Evolutionary conservation across 805 yeast genomes (phyloP).

Genomic region (Saccharomycopsis capsularis): DNA sequence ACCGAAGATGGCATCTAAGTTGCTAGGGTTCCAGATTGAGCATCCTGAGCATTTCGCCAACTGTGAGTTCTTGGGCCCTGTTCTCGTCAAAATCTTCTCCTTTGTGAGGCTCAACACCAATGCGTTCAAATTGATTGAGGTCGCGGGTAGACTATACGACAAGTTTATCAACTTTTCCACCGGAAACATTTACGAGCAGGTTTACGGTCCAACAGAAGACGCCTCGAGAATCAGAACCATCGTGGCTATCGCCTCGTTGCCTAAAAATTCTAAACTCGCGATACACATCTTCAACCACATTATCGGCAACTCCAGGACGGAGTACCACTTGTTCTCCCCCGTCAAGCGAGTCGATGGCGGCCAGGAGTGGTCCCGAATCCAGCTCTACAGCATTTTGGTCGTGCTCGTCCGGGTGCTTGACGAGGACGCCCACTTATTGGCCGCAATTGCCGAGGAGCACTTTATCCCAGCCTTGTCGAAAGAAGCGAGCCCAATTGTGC

Average conservation of each 20-base stretch:
- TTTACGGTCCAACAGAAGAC: slow-evolving; percentile 55
- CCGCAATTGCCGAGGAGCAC: slow-evolving; percentile 25
- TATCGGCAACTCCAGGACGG: slow-evolving; percentile 22
- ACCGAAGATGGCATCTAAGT: slow-evolving; percentile 45
- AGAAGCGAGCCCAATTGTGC: slow-evolving; percentile 74
- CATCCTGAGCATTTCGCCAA: slow-evolving; percentile 32
- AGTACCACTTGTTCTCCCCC: slow-evolving; percentile 42
- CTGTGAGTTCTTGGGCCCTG: slow-evolving; percentile 43
- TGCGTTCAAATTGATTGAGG: slow-evolving; percentile 51
- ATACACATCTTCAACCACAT: slow-evolving; percentile 32
- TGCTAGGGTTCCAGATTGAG: slow-evolving; percentile 39
- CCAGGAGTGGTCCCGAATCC: slow-evolving; percentile 61
- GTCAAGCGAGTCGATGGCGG: slow-evolving; percentile 53
- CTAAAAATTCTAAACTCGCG: slow-evolving; percentile 1
- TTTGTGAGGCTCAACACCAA: slow-evolving; percentile 50
- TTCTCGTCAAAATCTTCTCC: slow-evolving; percentile 40
- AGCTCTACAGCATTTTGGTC: slow-evolving; percentile 47
- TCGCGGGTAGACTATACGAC: slow-evolving; percentile 50
- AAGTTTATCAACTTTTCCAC: slow-evolving; percentile 30
- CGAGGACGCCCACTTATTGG: slow-evolving; percentile 23
- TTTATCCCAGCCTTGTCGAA: slow-evolving; percentile 36
- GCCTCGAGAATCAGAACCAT: slow-evolving; percentile 45
- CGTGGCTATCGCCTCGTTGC: slow-evolving; percentile 35
- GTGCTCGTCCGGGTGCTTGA: slow-evolving; percentile 34
- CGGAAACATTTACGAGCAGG: slow-evolving; percentile 36